Percentiles rank a stretch among this genome's conserved stretches.
These are phyloP conservation scores for Gryganskiella cystojenkinii DNA, from an alignment of 192 early-diverging fungal genomes.

Conservation along the genomic window DNA sequence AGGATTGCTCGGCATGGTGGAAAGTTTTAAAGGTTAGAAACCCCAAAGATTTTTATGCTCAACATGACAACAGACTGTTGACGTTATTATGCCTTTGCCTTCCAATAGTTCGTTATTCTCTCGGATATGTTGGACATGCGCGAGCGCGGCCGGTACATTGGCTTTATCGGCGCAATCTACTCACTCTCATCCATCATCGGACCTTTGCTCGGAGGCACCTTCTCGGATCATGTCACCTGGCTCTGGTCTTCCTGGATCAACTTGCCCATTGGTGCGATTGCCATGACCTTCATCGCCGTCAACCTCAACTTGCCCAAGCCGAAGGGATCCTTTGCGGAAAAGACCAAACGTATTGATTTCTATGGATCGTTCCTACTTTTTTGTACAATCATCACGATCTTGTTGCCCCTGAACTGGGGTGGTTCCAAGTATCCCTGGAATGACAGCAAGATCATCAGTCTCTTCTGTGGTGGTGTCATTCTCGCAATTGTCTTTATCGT, in stretches of 20 bases:
- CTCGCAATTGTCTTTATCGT: slow-evolving; percentile 56
- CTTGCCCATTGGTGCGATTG: slow-evolving; percentile 54
- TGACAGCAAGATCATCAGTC: slow-evolving; percentile 61
- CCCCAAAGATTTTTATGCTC: no score
- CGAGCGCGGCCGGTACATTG: slow-evolving; percentile 73
- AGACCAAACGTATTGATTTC: slow-evolving; percentile 71
- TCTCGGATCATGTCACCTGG: slow-evolving; percentile 74
- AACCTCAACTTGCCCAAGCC: slow-evolving; percentile 63
- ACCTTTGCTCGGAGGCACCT: slow-evolving; percentile 75
- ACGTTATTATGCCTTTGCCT: no score
- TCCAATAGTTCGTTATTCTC: slow-evolving; percentile 69
- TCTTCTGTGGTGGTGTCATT: slow-evolving; percentile 62
- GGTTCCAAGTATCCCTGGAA: slow-evolving; percentile 71
- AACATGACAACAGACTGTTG: no score
- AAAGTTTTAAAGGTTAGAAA: no score
- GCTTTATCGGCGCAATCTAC: slow-evolving; percentile 67
- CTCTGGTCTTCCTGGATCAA: slow-evolving; percentile 79
- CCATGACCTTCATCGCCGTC: slow-evolving; percentile 50
- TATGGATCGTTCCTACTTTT: slow-evolving; percentile 65
- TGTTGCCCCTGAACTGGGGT: slow-evolving; percentile 73
- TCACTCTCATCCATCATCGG: slow-evolving; percentile 73
- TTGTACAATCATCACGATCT: slow-evolving; percentile 58
- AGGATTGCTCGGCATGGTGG: slow-evolving; percentile 49
- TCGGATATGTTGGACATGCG: slow-evolving; percentile 75
- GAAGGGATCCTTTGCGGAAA: slow-evolving; percentile 54